These are phyloP conservation scores for Raphanus sativus DNA, from an alignment of 345 rosid species.

Conservation along the genomic window DNA sequence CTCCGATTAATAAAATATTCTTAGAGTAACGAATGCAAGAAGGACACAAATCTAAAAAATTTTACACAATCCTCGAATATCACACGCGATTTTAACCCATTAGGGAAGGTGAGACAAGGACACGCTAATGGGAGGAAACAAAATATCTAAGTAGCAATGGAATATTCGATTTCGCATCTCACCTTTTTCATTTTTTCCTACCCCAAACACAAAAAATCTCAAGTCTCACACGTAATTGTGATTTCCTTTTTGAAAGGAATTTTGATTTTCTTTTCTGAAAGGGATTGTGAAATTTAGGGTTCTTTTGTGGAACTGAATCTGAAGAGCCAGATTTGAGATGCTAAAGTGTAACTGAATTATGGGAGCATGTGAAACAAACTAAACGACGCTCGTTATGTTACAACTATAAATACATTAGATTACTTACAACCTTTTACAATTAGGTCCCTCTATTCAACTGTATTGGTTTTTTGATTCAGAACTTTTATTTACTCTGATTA, in stretches of 20 bases:
- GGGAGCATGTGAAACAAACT: not conserved
- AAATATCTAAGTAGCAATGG: not conserved
- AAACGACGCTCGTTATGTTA: not conserved
- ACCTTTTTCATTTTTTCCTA: not conserved
- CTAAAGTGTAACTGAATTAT: not conserved
- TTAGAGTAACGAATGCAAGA: not conserved
- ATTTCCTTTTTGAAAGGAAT: not conserved
- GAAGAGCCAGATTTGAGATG: not conserved
- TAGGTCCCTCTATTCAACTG: constrained; percentile 3
- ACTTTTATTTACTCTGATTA: not conserved
- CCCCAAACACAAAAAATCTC: not conserved
- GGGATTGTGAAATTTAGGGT: constrained; percentile 32
- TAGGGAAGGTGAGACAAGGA: not conserved
- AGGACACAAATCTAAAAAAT: not conserved
- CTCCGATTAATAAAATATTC: not conserved
- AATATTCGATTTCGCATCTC: not conserved
- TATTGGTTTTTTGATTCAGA: not conserved
- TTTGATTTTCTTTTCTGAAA: not conserved
- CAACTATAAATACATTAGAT: not conserved
- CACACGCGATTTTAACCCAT: not conserved
- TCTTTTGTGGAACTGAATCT: constrained; percentile 31
- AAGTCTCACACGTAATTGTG: not conserved
- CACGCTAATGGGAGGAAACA: not conserved
- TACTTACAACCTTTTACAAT: not conserved
- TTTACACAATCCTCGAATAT: not conserved